phyloP scores from a whole-genome alignment of 257 asterid genomes.

The Solanum lycopersicoides region DNA sequence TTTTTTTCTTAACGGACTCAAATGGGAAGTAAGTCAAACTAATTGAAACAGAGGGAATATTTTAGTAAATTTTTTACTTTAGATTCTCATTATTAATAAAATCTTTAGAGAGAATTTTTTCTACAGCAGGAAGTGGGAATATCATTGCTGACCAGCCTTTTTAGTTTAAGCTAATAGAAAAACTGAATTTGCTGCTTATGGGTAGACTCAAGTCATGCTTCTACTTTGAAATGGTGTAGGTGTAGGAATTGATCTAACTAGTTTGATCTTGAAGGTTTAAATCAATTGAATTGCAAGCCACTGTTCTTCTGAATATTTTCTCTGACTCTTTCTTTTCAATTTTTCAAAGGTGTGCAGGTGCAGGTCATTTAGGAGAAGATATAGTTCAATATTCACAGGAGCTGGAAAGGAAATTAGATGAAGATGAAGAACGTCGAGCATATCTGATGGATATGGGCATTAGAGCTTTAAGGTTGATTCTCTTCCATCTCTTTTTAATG shows the following conservation, averaged over 20 bases:
- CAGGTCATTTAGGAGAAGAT: conserved; percentile 91
- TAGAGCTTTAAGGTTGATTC: conserved; percentile 71
- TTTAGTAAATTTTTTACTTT: neutral
- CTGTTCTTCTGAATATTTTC: neutral
- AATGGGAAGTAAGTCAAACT: neutral
- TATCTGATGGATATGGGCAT: conserved; percentile 77
- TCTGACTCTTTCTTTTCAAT: neutral
- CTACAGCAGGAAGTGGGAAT: neutral
- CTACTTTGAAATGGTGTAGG: neutral
- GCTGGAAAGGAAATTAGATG: conserved; percentile 52
- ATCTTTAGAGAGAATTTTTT: neutral
- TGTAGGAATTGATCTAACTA: neutral
- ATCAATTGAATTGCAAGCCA: neutral
- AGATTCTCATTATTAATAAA: neutral
- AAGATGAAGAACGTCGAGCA: conserved; percentile 64
- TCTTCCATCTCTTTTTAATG: neutral
- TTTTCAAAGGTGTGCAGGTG: conserved; percentile 79
- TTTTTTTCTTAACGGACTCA: neutral
- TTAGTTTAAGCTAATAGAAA: neutral
- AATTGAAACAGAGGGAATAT: neutral
- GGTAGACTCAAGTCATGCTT: neutral
- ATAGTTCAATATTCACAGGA: conserved; percentile 57
- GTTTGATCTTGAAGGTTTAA: neutral
- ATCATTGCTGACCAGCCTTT: neutral
- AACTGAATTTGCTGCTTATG: neutral